These are phyloP conservation scores for Fusarium brachygibbosum DNA, from an alignment of 2,329 filamentous ascomycete species.

Conservation along the genomic window DNA sequence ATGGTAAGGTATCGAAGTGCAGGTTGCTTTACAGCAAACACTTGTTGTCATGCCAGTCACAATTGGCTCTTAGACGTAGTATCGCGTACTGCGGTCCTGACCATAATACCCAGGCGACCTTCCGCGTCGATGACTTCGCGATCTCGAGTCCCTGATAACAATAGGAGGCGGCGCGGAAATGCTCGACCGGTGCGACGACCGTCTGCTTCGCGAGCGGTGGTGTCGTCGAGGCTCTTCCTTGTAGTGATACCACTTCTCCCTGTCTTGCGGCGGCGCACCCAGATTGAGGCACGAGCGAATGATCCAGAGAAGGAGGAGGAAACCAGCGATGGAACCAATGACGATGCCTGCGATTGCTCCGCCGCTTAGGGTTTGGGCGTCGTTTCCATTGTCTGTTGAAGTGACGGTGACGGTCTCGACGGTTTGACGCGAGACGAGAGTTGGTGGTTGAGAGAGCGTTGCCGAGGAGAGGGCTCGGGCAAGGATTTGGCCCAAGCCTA, in stretches of 20 bases:
- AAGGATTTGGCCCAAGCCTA: constrained; percentile 32
- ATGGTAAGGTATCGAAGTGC: background rate
- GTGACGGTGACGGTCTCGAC: constrained; percentile 53
- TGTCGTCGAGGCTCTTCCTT: constrained; percentile 43
- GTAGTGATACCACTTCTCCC: constrained; percentile 53
- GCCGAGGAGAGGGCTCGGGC: constrained; percentile 32
- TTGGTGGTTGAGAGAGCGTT: constrained; percentile 28
- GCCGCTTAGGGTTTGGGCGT: constrained; percentile 53
- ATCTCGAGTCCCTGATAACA: constrained; percentile 38
- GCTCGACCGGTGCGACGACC: constrained; percentile 42
- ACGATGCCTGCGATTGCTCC: constrained; percentile 57
- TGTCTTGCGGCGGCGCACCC: constrained; percentile 53
- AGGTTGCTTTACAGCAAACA: background rate
- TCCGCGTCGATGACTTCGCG: constrained; percentile 37
- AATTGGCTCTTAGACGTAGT: constrained; percentile 27
- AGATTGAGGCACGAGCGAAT: constrained; percentile 61
- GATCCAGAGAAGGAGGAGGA: constrained; percentile 62
- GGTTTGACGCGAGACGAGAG: constrained; percentile 40
- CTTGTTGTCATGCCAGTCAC: background rate
- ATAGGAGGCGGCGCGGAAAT: constrained; percentile 46
- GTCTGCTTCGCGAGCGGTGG: constrained; percentile 45
- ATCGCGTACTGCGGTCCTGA: constrained; percentile 32
- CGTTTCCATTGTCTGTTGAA: constrained; percentile 35
- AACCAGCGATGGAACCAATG: constrained; percentile 28
- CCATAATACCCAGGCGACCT: constrained; percentile 38